Base-by-base conservation (phyloP, 768 basidiomycete genomes). In the Suillus tomentosus region DNA sequence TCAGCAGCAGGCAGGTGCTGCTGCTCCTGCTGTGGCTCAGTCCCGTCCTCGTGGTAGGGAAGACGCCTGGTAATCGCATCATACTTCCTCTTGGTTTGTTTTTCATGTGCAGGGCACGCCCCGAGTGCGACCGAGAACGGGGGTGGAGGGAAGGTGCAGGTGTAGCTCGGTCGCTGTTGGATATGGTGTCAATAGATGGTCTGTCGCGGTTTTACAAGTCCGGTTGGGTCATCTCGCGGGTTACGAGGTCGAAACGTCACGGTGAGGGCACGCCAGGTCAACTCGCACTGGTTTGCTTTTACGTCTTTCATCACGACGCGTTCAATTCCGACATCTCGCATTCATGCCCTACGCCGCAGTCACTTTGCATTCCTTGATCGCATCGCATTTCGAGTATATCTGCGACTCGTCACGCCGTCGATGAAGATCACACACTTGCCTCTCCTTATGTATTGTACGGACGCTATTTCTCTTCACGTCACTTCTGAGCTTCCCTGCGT, bases 401-500 rank as follows among this genome's bases (percentile, higher is more conserved):
- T 58, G 60, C 68, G 66, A 74, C 57, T 7, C 64, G 58, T 63
- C 50, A 62, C 68, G 61, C 67, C 74, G 73, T 69, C 73, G 64
- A 75, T 64, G 71, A 75, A 68, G 69, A 36, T 72, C 67, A 72
- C 66, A 72, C 73, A 54, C 73, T 77, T 76, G 77, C 76, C 77
- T 82, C 77, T 75, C 69, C 69, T 78, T 76, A 75, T 77, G 66
- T 77, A 77, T 77, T 76, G 80, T 78, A 89, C 88, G 90, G 90
- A 91, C 90, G 90, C 89, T 88, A 77, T 84, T 87, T 85, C 76
- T 80, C 81, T 88, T 85, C 86, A 87, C 69, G 82, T 71, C 66
- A 65, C 62, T 69, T 67, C 62, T 62, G 62, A 64, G 61, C 64
- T 62, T n/a, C 17, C 58, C 40, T 60, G 24, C 61, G 60, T 39